Conservation (phyloP, 768 basidiomycete genomes). For the Podaxis pistillaris region DNA sequence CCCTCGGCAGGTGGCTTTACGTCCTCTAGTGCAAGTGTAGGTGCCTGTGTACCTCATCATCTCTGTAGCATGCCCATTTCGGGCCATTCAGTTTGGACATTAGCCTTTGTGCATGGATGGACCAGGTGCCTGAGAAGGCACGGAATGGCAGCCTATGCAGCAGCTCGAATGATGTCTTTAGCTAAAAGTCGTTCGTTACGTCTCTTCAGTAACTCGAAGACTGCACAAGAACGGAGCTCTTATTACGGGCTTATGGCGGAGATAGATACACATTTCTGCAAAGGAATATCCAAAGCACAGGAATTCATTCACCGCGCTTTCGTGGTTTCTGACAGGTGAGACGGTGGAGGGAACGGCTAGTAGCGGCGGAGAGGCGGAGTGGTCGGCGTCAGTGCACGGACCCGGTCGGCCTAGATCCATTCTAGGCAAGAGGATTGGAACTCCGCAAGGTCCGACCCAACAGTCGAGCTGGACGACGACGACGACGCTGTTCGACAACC, state of each 20-base stretch:
- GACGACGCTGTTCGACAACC: slow-evolving; percentile 14
- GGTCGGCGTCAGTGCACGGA: slow-evolving; percentile 8
- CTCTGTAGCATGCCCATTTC: background rate
- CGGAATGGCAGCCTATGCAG: background rate
- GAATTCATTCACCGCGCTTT: too few species aligned
- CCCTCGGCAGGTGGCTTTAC: background rate
- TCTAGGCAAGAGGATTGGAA: slow-evolving; percentile 29
- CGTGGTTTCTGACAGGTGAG: background rate
- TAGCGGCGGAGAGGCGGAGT: background rate
- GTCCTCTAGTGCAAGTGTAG: background rate
- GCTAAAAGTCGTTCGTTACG: background rate
- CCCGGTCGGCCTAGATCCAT: slow-evolving; percentile 21
- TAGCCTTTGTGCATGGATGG: background rate
- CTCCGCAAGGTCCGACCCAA: slow-evolving; percentile 23
- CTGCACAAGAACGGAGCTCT: too few species aligned
- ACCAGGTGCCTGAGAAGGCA: background rate
- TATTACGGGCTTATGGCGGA: too few species aligned
- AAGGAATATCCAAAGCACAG: too few species aligned
- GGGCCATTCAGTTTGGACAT: background rate
- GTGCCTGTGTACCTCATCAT: background rate
- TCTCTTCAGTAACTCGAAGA: background rate
- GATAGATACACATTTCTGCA: too few species aligned
- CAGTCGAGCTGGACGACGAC: slow-evolving; percentile 15
- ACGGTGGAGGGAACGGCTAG: background rate
- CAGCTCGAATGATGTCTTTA: background rate